A percentile compares a stretch with the other conserved stretches of the same genome.
phyloP scores from a whole-genome alignment of 306 rosid genomes.

The Cyamopsis tetragonoloba region DNA sequence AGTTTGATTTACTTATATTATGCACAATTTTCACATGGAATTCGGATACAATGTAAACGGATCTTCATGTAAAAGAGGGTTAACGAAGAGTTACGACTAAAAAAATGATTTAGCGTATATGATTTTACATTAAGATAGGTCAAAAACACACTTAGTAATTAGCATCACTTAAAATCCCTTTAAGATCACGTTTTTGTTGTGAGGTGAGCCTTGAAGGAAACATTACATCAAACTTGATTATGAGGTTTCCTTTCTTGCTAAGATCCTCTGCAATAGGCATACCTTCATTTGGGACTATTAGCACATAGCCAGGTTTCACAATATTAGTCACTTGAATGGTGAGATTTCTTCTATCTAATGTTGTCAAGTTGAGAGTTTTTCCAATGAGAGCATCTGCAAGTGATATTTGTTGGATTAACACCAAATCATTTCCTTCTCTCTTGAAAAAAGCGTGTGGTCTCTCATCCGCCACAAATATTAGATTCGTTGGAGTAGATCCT shows the following conservation, averaged over 20 bases:
- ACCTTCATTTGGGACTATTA: conserved; percentile 59
- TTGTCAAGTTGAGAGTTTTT: conserved; percentile 43
- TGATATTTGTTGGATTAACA: conserved; percentile 35
- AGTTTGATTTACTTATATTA: too few relatives aligned
- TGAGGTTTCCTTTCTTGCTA: conserved; percentile 59
- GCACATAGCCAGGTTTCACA: conserved; percentile 54
- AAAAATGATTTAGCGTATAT: too few relatives aligned
- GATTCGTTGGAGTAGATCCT: conserved; percentile 49
- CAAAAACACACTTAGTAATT: too few relatives aligned
- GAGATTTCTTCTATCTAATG: conserved; percentile 63
- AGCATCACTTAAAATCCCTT: conserved; percentile 45
- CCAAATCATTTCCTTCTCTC: conserved; percentile 64
- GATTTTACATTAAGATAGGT: too few relatives aligned
- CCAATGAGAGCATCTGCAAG: conserved; percentile 72
- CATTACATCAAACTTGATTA: conserved; percentile 54
- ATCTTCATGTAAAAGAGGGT: too few relatives aligned
- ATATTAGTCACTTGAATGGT: conserved; percentile 43
- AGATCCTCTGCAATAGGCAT: conserved; percentile 73
- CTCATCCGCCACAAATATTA: conserved; percentile 64
- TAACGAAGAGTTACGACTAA: too few relatives aligned
- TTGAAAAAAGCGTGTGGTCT: conserved; percentile 58
- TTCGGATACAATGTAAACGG: too few relatives aligned
- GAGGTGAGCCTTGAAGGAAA: conserved; percentile 58
- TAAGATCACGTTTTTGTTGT: conserved; percentile 56
- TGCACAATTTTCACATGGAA: too few relatives aligned